Base-by-base conservation (phyloP, 352 stramenopile species). In the Globisporangium cystogenes region DNA sequence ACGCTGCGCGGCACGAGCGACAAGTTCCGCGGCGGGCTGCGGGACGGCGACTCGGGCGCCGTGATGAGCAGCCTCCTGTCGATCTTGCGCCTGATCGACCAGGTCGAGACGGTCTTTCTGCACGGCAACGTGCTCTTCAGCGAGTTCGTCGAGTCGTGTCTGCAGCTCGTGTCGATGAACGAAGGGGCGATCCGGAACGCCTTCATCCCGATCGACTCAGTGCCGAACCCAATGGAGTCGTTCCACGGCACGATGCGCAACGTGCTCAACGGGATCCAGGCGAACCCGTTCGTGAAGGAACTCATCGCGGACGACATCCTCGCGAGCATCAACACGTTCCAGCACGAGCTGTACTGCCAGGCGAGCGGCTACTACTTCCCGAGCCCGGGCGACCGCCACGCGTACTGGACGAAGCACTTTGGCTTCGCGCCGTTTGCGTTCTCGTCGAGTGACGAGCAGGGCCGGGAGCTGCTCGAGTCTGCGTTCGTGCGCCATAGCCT, bases 211-310 rank as follows among this genome's bases (percentile, higher is more conserved):
- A 88, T 72, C 0, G 74, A 88, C 24, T 76, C 77, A 5, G 86
- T 88, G 43, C 80, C 80, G 8, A 78, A 68, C 33, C 75, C 75
- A 12, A 77, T 86, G 48, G 80, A 90, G 47, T 86, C 76, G 41
- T 87, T 90, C 57, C 80, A 90, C 54, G 74, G 75, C 50, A 87
- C 74, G 3, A 63, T 90, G 29, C 72, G 80, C 51, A 92, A 90
- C 42, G 69, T 90, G 21, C 49, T 90, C 23, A 86, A 86, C 47
- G 68, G 63, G 24, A 63, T 90, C 10, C 69, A 93, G 50, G 69
- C 65, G 33, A 93, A 90, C 40, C 66, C 64, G n/a, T 86, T 65
- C 46, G 73, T 89, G 21, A 67, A 73, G 33, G 79, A 90, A 36
- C 70, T 90, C 20, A 51, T 93, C 27, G 68, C 65, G 4, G 64